phyloP scores from a whole-genome alignment of 2,329 filamentous ascomycete genomes.

The Sporothrix brunneoviolacea region DNA sequence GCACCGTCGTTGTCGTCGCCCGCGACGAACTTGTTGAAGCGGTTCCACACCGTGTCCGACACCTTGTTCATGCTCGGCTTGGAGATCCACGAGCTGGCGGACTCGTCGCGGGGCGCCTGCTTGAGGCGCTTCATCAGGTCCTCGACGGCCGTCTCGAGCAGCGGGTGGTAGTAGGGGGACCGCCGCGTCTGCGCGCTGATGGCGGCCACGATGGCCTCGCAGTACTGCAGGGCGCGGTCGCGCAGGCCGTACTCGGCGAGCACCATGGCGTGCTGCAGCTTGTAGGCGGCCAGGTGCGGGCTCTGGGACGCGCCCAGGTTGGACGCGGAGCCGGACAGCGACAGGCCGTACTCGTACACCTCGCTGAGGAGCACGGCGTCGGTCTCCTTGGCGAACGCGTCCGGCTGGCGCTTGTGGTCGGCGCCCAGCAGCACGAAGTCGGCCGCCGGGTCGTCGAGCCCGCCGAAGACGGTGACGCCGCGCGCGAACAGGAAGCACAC shows the following conservation, averaged over 20 bases:
- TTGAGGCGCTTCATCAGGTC: conserved; percentile 78
- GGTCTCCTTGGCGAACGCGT: conserved; percentile 69
- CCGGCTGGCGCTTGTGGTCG: conserved; percentile 65
- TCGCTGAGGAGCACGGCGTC: conserved; percentile 93
- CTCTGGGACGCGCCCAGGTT: not conserved
- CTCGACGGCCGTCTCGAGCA: conserved; percentile 69
- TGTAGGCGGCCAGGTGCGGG: conserved; percentile 81
- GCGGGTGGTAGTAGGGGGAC: conserved; percentile 77
- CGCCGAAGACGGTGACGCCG: conserved; percentile 64
- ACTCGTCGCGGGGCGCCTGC: conserved; percentile 75
- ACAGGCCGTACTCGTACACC: conserved; percentile 84
- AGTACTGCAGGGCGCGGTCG: conserved; percentile 83
- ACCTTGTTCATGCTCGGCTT: conserved; percentile 96
- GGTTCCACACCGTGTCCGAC: conserved; percentile 80
- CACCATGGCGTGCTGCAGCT: conserved; percentile 77
- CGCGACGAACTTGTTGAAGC: conserved; percentile 93
- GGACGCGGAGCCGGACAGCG: conserved; percentile 57
- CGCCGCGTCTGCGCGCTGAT: conserved; percentile 75
- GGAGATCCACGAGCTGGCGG: conserved; percentile 82
- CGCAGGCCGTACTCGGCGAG: conserved; percentile 79
- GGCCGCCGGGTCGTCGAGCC: conserved; percentile 71
- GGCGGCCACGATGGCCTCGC: conserved; percentile 69
- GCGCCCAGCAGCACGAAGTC: conserved; percentile 74
- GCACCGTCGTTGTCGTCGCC: conserved; percentile 74
- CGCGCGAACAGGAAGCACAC: conserved; percentile 88